Percentiles rank a stretch among this genome's conserved stretches.
phyloP scores from a whole-genome alignment of 2,329 filamentous ascomycete genomes.

The Diaporthe eres region DNA sequence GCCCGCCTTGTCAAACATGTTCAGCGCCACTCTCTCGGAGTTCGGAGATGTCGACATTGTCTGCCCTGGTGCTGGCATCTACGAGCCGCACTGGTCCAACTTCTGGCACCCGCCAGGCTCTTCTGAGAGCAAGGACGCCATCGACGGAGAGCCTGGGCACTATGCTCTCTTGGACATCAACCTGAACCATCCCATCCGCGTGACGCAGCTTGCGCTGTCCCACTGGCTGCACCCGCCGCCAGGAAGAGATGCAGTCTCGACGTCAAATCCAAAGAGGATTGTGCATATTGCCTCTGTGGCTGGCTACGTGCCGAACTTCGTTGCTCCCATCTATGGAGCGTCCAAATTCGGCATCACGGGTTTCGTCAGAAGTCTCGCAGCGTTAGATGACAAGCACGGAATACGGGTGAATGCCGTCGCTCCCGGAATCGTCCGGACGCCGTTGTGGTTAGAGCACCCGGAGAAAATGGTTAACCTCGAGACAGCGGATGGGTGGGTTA shows the following conservation, averaged over 20 bases:
- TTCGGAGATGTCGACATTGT: constrained; percentile 59
- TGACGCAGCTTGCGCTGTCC: constrained; percentile 56
- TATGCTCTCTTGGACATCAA: constrained; percentile 58
- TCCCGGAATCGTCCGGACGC: constrained; percentile 60
- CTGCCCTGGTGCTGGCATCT: constrained; percentile 62
- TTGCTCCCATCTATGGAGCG: constrained; percentile 55
- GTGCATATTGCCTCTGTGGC: constrained; percentile 57
- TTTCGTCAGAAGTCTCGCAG: constrained; percentile 57
- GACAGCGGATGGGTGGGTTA: constrained; percentile 56
- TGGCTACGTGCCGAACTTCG: constrained; percentile 52
- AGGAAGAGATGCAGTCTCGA: constrained; percentile 41
- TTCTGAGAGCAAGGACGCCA: constrained; percentile 49
- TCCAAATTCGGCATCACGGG: constrained; percentile 56
- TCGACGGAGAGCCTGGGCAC: constrained; percentile 45
- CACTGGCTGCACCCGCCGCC: constrained; percentile 53
- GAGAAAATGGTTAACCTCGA: constrained; percentile 59
- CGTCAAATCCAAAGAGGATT: constrained; percentile 52
- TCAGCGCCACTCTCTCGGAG: constrained; percentile 50
- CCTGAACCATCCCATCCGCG: constrained; percentile 57
- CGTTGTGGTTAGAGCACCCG: constrained; percentile 60
- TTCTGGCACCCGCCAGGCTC: constrained; percentile 60
- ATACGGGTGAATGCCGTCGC: constrained; percentile 61
- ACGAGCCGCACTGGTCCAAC: constrained; percentile 59
- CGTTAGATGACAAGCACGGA: constrained; percentile 50
- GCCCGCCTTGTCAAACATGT: constrained; percentile 54